Evolutionary conservation across 441 rosid species (phyloP).

Genomic region (Flueggea neowawraea): DNA sequence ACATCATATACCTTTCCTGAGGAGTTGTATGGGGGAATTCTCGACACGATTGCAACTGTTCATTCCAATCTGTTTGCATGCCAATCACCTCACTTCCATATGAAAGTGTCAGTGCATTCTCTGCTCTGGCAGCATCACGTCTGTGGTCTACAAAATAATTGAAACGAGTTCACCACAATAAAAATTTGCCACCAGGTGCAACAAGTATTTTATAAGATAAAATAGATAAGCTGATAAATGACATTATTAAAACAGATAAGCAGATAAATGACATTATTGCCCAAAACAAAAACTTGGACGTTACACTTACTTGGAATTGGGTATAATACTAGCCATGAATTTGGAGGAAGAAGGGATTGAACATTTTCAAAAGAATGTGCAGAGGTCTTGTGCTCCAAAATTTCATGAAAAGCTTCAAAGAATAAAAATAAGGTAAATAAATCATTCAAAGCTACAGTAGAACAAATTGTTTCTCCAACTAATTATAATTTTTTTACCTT

Average conservation of each 20-base stretch:
- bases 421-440: conserved; percentile 14
- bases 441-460: conserved; percentile 7
- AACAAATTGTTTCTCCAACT: conserved; percentile 1
- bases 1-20: conserved; percentile 75
- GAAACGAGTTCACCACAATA: background rate
- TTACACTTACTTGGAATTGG: conserved; percentile 86
- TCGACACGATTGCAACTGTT: conserved; percentile 98
- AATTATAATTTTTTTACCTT: conserved; percentile 46
- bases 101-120: conserved; percentile 92
- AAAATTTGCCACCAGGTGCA: no score
- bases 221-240: no score
- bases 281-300: background rate
- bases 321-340: conserved; percentile 80
- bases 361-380: conserved; percentile 99
- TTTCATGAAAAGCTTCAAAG: conserved; percentile 86
- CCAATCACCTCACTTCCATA: conserved; percentile 98
- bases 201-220: no score
- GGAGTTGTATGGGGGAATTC: conserved; percentile 94
- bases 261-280: no score
- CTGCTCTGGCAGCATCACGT: conserved; percentile 99
- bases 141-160: conserved; percentile 63
- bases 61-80: conserved; percentile 99
- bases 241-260: no score
- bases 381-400: conserved; percentile 90
- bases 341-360: conserved; percentile 93